These are phyloP conservation scores for Catunica adiposa DNA, from an alignment of 2,329 filamentous ascomycete species.

Conservation along the genomic window DNA sequence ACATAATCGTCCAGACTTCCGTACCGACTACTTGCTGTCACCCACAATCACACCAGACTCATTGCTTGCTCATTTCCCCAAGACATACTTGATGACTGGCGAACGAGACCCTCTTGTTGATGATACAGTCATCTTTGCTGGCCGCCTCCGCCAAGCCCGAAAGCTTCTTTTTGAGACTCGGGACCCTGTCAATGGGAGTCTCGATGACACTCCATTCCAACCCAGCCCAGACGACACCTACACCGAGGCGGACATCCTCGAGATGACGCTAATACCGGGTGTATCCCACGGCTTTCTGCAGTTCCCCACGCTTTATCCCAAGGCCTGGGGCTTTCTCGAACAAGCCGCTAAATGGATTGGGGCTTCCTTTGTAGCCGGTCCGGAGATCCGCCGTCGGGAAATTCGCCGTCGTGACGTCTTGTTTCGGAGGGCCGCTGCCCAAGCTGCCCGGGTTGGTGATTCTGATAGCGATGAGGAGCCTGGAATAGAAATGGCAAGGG, in stretches of 20 bases:
- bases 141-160: constrained; percentile 50
- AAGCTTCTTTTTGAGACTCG: constrained; percentile 12
- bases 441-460: not conserved
- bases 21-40: constrained; percentile 75
- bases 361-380: constrained; percentile 41
- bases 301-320: constrained; percentile 74
- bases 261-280: constrained; percentile 72
- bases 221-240: constrained; percentile 26
- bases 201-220: not conserved
- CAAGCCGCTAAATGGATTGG: constrained; percentile 68
- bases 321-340: constrained; percentile 76
- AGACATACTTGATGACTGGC: constrained; percentile 84
- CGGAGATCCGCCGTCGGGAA: constrained; percentile 9
- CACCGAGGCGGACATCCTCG: constrained; percentile 28
- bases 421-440: constrained; percentile 4
- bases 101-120: constrained; percentile 92
- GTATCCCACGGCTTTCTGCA: constrained; percentile 90
- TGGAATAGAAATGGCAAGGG: constrained; percentile 60
- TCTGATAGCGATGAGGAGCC: constrained; percentile 46
- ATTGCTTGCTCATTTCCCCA: constrained; percentile 73
- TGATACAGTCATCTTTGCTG: constrained; percentile 92
- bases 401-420: constrained; percentile 1
- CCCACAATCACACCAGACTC: constrained; percentile 78
- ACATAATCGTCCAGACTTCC: constrained; percentile 83
- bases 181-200: constrained; percentile 12